phyloP scores from a whole-genome alignment of 2,329 filamentous ascomycete species.

The Cladosporium sp. region DNA sequence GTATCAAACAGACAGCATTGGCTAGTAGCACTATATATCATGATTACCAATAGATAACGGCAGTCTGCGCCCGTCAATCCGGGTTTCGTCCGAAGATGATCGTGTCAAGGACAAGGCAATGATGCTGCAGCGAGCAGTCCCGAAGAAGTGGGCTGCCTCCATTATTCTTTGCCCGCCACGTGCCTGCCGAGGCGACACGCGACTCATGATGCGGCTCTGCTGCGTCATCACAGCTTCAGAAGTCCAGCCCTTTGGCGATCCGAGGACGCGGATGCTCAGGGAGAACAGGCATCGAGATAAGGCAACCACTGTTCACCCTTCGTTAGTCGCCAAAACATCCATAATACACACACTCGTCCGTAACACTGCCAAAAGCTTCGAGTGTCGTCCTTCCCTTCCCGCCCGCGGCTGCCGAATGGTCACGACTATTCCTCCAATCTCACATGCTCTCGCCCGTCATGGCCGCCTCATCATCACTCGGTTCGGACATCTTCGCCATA shows the following conservation, averaged over 20 bases:
- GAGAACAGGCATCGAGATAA: neutral
- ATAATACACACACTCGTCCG: neutral
- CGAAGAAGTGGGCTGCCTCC: neutral
- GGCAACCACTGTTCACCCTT: too few species aligned
- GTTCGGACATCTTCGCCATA: constrained; percentile 74
- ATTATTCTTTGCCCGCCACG: neutral
- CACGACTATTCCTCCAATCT: neutral
- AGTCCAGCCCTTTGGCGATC: neutral
- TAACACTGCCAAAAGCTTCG: neutral
- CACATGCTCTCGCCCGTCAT: constrained; percentile 19
- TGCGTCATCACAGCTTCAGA: neutral
- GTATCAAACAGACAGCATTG: neutral
- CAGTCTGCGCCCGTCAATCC: neutral
- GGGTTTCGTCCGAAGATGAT: neutral
- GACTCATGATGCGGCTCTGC: neutral
- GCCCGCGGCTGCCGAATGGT: constrained; percentile 8
- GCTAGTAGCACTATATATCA: neutral
- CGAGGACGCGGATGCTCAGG: neutral
- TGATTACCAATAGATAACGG: neutral
- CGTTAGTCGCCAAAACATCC: too few species aligned
- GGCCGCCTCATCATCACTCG: constrained; percentile 58
- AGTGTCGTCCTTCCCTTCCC: neutral
- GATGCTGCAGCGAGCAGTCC: neutral
- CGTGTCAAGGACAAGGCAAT: neutral
- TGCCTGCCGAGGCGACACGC: neutral